Base-by-base conservation (phyloP, 768 basidiomycete species). In the Leccinum broughii region DNA sequence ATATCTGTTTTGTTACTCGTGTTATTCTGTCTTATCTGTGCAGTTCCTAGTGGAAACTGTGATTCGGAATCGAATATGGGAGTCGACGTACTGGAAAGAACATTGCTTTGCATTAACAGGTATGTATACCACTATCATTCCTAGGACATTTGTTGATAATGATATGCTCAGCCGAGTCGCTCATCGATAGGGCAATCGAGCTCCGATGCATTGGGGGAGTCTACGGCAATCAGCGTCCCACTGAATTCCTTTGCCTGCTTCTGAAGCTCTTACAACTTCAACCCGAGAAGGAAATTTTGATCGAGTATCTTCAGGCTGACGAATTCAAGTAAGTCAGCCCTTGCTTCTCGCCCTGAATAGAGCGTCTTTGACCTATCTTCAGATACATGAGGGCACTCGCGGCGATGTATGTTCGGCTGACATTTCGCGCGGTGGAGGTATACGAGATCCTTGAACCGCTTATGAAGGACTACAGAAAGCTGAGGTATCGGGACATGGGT, bases 71-170 rank as follows among this genome's bases (percentile, higher is more conserved):
- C 86, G 97, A 62, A 97, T 99, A 62, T 99, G 96, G 80, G 96
- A 98, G 74, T 90, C 91, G 0, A 74, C 81, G 7, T 99, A 85
- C 76, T 99, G 96, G 96, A 99, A 99, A 78, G 96, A 99, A 72
- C 93, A 97, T 66, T 99, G 96, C 72, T 99, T 99, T 72, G 96
- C 96, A 22, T 79, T 99, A 51, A 97, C 93, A 61, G 93, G 94
- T 92, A 54, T 54, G 82, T 75, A 51, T 53, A 14, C 17, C 22
- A 41, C 4, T 59, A 3, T 35, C 53, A 62, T n/a, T 28, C 58
- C 39, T 35, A 51, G 35, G 6, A 54, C 7, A 13, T 28, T 1
- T 30, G 4, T 15, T 60, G 55, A 46, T 60, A 44, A 62, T 48
- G 14, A 60, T 35, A 11, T n/a, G 1, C 35, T 17, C 65, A 95